phyloP scores from a whole-genome alignment of 345 rosid genomes.

The Bruguiera parviflora region DNA sequence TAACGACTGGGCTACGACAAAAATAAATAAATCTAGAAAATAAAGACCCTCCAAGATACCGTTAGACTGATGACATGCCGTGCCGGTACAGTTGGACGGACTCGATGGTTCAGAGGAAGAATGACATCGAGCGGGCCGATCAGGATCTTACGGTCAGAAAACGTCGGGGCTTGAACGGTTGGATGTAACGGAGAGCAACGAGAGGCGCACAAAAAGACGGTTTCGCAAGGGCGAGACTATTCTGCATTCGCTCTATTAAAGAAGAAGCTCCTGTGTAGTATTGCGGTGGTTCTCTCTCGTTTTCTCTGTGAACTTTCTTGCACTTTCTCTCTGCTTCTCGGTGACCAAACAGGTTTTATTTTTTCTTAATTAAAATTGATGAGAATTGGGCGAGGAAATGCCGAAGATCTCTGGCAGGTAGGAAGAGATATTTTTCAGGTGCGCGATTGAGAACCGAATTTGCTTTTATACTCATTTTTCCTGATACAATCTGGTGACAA shows the following conservation, averaged over 20 bases:
- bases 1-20: too few species aligned
- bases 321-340: constrained; percentile 30
- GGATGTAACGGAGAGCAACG: constrained; percentile 14
- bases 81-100: constrained; percentile 13
- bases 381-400: constrained; percentile 22
- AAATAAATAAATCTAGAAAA: neutral
- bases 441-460: constrained; percentile 18
- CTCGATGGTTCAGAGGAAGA: constrained; percentile 20
- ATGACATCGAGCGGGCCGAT: constrained; percentile 24
- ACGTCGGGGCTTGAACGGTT: constrained; percentile 10
- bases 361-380: neutral
- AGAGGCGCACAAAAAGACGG: constrained; percentile 19
- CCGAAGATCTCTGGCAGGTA: constrained; percentile 24
- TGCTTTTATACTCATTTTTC: neutral
- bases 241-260: constrained; percentile 21
- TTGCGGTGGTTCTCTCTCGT: constrained; percentile 9
- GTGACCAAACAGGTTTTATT: constrained; percentile 25
- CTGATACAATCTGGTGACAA: neutral
- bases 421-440: constrained; percentile 15
- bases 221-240: constrained; percentile 16
- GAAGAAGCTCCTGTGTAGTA: constrained; percentile 14
- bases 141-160: constrained; percentile 18
- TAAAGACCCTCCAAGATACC: constrained; percentile 27
- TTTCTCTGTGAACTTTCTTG: constrained; percentile 33
- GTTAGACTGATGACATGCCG: constrained; percentile 17